These are phyloP conservation scores for Silene latifolia DNA, from an alignment of 148 eudicot genomes.

Conservation along the genomic window DNA sequence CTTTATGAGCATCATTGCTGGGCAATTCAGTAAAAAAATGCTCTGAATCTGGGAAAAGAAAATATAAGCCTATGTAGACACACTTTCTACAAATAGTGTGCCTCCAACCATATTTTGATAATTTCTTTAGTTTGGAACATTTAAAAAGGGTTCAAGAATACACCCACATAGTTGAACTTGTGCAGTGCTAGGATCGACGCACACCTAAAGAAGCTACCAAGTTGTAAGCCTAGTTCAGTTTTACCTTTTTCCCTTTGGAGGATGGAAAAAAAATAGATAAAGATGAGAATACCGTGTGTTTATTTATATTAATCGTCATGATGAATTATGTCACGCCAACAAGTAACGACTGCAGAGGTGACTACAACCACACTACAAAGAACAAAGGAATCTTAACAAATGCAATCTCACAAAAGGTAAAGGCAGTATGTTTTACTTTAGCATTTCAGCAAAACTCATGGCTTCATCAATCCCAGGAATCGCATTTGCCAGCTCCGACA, in stretches of 20 bases:
- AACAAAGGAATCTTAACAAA: not conserved
- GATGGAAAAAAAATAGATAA: not conserved
- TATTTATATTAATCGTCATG: not conserved
- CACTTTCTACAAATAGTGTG: too few relatives aligned
- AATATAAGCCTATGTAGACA: too few relatives aligned
- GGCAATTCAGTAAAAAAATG: too few relatives aligned
- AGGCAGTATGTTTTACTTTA: conserved; percentile 52
- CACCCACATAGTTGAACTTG: too few relatives aligned
- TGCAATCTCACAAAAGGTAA: not conserved
- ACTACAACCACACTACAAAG: not conserved
- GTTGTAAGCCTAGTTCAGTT: not conserved
- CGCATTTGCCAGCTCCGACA: conserved; percentile 90
- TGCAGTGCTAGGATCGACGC: too few relatives aligned
- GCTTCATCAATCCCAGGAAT: conserved; percentile 99
- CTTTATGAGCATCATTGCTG: too few relatives aligned
- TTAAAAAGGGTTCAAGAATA: too few relatives aligned
- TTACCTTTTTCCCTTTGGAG: not conserved
- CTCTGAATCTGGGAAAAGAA: too few relatives aligned
- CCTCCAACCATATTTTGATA: too few relatives aligned
- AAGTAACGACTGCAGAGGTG: not conserved
- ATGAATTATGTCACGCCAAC: not conserved
- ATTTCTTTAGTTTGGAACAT: too few relatives aligned
- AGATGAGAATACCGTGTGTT: not conserved
- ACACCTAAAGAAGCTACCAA: too few relatives aligned
- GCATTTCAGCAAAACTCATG: conserved; percentile 99